These are phyloP conservation scores for Lizonia empirigonia DNA, from an alignment of 2,329 filamentous ascomycete species.

Conservation along the genomic window DNA sequence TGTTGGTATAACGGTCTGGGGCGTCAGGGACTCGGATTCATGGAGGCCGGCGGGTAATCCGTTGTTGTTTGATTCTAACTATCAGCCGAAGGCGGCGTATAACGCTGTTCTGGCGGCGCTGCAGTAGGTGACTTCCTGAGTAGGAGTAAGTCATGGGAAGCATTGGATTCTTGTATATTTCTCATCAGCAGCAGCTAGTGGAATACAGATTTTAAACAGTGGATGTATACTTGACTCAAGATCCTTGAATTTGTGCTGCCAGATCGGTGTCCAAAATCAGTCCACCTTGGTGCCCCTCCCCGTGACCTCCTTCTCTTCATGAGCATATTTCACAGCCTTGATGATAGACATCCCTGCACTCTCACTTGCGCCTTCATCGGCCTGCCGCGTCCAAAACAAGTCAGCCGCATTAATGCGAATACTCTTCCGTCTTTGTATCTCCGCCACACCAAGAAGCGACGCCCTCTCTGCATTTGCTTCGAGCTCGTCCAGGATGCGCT, in stretches of 20 bases:
- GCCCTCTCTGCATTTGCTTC: constrained; percentile 25
- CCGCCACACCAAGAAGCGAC: constrained; percentile 26
- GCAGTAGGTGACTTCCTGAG: constrained; percentile 11
- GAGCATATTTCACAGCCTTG: constrained; percentile 29
- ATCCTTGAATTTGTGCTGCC: not conserved
- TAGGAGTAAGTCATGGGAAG: not conserved
- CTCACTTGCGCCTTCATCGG: constrained; percentile 33
- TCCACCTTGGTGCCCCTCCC: constrained; percentile 17
- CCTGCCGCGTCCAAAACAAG: constrained; percentile 40
- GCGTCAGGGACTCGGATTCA: constrained; percentile 53
- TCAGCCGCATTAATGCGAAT: constrained; percentile 39
- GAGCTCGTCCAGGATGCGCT: constrained; percentile 37
- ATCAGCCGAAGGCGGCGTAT: constrained; percentile 52
- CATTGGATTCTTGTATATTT: not conserved
- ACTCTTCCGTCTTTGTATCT: constrained; percentile 40
- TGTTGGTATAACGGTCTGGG: constrained; percentile 71
- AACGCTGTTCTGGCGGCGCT: constrained; percentile 40
- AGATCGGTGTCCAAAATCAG: not conserved
- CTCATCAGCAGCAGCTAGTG: not conserved
- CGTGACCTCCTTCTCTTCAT: constrained; percentile 22
- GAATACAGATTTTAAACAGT: no score
- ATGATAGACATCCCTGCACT: constrained; percentile 33
- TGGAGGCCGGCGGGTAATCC: constrained; percentile 54
- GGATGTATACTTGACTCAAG: no score
- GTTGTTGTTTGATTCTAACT: constrained; percentile 53